phyloP scores from a whole-genome alignment of 139 green algal genomes.

The Eudorina sp. region DNA sequence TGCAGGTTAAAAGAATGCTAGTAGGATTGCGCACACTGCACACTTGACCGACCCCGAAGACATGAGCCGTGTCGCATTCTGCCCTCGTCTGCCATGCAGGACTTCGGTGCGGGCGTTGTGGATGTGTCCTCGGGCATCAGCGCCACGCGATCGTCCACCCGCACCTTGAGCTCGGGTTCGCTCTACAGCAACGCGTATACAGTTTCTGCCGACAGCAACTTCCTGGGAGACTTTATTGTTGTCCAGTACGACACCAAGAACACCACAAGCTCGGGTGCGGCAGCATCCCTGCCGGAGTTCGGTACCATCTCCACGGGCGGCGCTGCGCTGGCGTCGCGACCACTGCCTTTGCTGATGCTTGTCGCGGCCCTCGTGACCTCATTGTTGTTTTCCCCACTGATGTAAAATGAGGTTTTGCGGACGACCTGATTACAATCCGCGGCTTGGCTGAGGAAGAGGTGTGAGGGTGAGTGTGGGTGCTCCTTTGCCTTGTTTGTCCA shows the following conservation, averaged over 20 bases:
- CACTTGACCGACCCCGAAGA: too few species aligned
- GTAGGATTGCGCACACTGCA: too few species aligned
- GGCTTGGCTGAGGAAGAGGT: too few species aligned
- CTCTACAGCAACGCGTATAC: background rate
- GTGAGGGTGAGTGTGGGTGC: too few species aligned
- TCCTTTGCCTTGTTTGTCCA: too few species aligned
- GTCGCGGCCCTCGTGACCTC: too few species aligned
- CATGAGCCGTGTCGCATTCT: background rate
- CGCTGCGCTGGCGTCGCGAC: background rate
- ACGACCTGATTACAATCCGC: too few species aligned
- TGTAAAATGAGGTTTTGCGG: too few species aligned
- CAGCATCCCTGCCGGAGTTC: background rate
- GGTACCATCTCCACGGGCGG: background rate
- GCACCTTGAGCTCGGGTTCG: background rate
- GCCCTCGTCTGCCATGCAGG: background rate
- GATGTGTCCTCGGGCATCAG: background rate
- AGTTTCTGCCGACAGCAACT: background rate
- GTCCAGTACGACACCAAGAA: conserved; percentile 11
- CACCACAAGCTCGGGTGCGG: background rate
- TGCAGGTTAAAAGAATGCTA: too few species aligned
- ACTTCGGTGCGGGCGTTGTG: background rate
- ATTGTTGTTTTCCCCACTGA: too few species aligned
- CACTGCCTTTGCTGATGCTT: background rate
- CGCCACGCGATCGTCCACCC: background rate
- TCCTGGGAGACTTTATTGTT: conserved; percentile 28